Percentiles rank a stretch among this genome's conserved stretches.
phyloP scores from a whole-genome alignment of 2,329 filamentous ascomycete genomes.

The Hortaea werneckii region DNA sequence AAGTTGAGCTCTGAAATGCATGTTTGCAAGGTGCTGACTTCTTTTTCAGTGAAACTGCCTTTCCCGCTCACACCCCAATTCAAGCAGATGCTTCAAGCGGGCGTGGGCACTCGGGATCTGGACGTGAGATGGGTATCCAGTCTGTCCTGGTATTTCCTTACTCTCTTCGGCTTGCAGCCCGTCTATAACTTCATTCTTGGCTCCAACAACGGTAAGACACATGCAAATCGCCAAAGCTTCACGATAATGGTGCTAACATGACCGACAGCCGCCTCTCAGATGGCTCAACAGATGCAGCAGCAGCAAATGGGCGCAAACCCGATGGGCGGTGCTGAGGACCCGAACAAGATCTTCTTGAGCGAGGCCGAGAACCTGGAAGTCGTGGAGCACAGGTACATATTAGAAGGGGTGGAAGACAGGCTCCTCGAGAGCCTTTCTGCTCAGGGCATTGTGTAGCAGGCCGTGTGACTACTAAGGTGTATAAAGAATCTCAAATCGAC shows the following conservation, averaged over 20 bases:
- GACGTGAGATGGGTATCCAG: conserved; percentile 98
- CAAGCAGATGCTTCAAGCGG: conserved; percentile 98
- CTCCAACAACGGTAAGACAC: conserved; percentile 75
- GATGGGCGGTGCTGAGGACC: conserved; percentile 86
- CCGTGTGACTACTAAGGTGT: too few relatives aligned
- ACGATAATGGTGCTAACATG: neutral
- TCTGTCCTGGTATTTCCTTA: conserved; percentile 97
- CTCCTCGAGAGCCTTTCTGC: conserved; percentile 42
- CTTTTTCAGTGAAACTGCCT: conserved; percentile 69
- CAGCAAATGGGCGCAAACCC: conserved; percentile 58
- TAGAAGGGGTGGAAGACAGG: conserved; percentile 80
- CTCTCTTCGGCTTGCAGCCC: conserved; percentile 89
- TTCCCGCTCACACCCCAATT: conserved; percentile 98
- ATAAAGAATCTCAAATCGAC: too few relatives aligned
- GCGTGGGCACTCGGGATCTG: conserved; percentile 88
- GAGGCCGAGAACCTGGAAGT: conserved; percentile 96
- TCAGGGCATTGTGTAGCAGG: too few relatives aligned
- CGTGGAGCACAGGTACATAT: conserved; percentile 82
- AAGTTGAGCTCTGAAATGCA: neutral
- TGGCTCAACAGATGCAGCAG: conserved; percentile 56
- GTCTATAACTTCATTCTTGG: conserved; percentile 96
- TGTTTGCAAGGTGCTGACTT: neutral
- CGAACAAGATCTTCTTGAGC: conserved; percentile 84
- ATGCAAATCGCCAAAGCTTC: neutral
- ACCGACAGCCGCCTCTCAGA: conserved; percentile 69